Evolutionary conservation across 176 grass and related monocot genomes (phyloP).

Genomic region (Phyllostachys edulis): DNA sequence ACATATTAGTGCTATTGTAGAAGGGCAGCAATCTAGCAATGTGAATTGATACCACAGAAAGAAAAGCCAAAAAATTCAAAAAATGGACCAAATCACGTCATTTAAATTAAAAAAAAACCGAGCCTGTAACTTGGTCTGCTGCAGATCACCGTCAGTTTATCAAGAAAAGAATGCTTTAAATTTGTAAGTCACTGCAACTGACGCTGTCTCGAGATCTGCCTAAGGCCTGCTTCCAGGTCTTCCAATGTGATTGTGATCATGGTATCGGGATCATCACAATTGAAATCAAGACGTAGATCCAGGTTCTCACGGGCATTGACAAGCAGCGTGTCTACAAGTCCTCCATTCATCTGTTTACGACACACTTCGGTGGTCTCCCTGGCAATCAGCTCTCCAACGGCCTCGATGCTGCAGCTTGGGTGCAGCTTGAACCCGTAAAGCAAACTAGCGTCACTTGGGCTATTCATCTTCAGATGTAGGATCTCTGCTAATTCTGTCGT

Average conservation of each 20-base stretch:
- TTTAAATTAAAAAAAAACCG: constrained; percentile 3
- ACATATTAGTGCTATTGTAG: constrained; percentile 1
- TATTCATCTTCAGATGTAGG: constrained; percentile 74
- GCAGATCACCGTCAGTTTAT: neutral
- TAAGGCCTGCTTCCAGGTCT: constrained; percentile 81
- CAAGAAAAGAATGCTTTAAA: neutral
- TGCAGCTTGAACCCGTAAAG: constrained; percentile 88
- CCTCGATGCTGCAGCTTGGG: constrained; percentile 50
- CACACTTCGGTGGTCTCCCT: constrained; percentile 58
- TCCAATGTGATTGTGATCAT: constrained; percentile 78
- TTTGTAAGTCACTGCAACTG: constrained; percentile 26
- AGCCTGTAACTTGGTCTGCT: neutral
- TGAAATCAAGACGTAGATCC: constrained; percentile 84
- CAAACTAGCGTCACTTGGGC: constrained; percentile 44
- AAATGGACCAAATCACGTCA: neutral
- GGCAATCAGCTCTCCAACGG: constrained; percentile 54
- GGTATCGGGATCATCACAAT: constrained; percentile 47
- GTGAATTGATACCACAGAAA: constrained; percentile 17
- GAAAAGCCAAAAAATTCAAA: constrained; percentile 16
- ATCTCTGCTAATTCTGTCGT: constrained; percentile 82
- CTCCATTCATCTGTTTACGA: constrained; percentile 83
- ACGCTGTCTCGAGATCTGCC: constrained; percentile 51
- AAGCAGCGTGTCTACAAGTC: constrained; percentile 76
- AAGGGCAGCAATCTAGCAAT: constrained; percentile 29
- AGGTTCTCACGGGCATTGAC: constrained; percentile 79